Evolutionary conservation across 345 rosid species (phyloP).

Genomic region (Hypericum androsaemum): DNA sequence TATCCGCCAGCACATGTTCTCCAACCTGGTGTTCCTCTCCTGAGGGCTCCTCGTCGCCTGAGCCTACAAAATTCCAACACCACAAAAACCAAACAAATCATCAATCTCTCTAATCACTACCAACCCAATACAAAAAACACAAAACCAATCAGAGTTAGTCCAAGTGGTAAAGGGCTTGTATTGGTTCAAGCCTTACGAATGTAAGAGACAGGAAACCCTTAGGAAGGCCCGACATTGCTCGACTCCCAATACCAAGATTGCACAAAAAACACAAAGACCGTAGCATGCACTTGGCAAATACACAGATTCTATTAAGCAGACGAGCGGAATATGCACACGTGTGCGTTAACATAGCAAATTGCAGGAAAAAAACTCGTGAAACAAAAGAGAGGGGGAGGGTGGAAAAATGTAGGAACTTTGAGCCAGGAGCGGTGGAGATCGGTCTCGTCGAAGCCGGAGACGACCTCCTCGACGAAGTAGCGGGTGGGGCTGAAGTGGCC

Average conservation of each 20-base stretch:
- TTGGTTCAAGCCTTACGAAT: not conserved
- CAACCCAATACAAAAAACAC: not conserved
- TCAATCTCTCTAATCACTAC: no score
- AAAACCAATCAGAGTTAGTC: not conserved
- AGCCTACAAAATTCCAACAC: not conserved
- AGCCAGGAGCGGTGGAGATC: slow-evolving; percentile 25
- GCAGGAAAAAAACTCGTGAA: not conserved
- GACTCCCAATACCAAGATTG: no score
- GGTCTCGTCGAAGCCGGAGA: not conserved
- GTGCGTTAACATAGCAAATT: no score
- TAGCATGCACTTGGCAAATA: no score
- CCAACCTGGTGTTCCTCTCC: slow-evolving; percentile 1
- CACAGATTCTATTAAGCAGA: no score
- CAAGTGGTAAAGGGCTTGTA: no score
- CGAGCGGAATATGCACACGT: no score
- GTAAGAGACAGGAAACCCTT: not conserved
- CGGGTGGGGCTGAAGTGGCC: slow-evolving; percentile 49
- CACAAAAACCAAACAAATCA: not conserved
- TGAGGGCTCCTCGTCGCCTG: not conserved
- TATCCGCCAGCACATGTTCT: not conserved
- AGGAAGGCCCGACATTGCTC: no score
- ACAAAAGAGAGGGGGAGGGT: not conserved
- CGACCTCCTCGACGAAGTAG: not conserved
- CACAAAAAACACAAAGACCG: no score
- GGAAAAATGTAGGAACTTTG: not conserved